Conservation (phyloP, 2,329 filamentous ascomycete species). For the Cercospora berteroae region DNA sequence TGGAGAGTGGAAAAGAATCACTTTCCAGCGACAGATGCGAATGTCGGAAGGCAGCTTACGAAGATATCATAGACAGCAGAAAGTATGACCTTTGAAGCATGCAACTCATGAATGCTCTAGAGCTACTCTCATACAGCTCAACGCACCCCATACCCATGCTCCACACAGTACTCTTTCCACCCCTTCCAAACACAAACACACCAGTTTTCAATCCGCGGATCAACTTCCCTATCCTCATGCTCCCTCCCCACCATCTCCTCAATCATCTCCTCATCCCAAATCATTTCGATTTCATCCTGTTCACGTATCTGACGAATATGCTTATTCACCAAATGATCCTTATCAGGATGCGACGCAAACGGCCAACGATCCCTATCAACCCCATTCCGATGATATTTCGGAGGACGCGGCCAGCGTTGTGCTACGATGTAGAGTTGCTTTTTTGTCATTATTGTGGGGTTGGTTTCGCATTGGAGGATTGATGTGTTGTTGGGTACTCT, state of each 20-base stretch:
- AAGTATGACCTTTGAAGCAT: not conserved
- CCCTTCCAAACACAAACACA: not conserved
- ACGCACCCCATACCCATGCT: not conserved
- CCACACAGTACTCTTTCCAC: not conserved
- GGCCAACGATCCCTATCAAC: not conserved
- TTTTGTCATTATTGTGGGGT: slow-evolving; percentile 6
- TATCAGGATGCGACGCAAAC: not conserved
- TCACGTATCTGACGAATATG: not conserved
- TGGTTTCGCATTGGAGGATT: slow-evolving; percentile 13
- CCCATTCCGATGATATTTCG: not conserved
- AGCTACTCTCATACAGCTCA: not conserved
- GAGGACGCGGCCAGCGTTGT: not conserved
- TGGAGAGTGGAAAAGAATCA: no score
- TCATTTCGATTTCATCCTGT: not conserved
- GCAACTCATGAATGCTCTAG: not conserved
- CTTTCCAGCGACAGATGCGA: not conserved
- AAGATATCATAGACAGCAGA: not conserved
- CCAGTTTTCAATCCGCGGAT: not conserved
- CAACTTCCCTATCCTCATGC: not conserved
- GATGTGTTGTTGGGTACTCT: not conserved
- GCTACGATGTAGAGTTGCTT: slow-evolving; percentile 1
- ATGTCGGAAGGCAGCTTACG: not conserved
- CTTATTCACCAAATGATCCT: not conserved
- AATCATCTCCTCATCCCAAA: not conserved
- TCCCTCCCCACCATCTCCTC: not conserved